phyloP scores from a whole-genome alignment of 2,329 filamentous ascomycete species.

The Alternaria sp. region DNA sequence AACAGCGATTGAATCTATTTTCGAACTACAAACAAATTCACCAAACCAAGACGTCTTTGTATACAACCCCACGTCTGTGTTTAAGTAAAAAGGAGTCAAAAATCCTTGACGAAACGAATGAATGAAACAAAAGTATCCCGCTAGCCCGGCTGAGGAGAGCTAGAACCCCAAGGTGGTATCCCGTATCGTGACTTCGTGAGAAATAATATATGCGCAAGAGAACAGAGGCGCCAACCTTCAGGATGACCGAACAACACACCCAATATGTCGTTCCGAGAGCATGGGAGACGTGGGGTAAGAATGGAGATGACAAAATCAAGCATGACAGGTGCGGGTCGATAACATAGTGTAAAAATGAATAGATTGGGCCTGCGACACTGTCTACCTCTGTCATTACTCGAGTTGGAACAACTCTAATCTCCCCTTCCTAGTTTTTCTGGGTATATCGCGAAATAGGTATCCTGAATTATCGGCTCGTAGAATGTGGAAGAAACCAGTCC shows the following conservation, averaged over 20 bases:
- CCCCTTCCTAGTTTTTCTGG: constrained; percentile 32
- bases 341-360: constrained; percentile 42
- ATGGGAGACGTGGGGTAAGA: constrained; percentile 17
- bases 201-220: constrained; percentile 30
- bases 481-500: constrained; percentile 32
- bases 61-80: constrained; percentile 10
- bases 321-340: constrained; percentile 40
- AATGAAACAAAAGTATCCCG: constrained; percentile 29
- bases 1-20: constrained; percentile 10
- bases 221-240: constrained; percentile 19
- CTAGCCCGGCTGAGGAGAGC: constrained; percentile 28
- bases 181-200: constrained; percentile 48
- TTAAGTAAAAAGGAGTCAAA: constrained; percentile 2
- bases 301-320: constrained; percentile 27
- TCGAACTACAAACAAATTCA: constrained; percentile 7
- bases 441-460: constrained; percentile 44
- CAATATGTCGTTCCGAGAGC: constrained; percentile 8
- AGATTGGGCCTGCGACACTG: constrained; percentile 49
- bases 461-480: constrained; percentile 33
- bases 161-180: constrained; percentile 39
- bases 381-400: constrained; percentile 49
- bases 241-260: background rate
- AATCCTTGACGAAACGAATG: constrained; percentile 22
- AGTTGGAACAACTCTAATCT: constrained; percentile 32
- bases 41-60: constrained; percentile 14